A percentile compares a stretch with the other conserved stretches of the same genome.
Evolutionary conservation across 2,329 filamentous ascomycete species (phyloP).

Genomic region (Neofusicoccum kwambonambiense): DNA sequence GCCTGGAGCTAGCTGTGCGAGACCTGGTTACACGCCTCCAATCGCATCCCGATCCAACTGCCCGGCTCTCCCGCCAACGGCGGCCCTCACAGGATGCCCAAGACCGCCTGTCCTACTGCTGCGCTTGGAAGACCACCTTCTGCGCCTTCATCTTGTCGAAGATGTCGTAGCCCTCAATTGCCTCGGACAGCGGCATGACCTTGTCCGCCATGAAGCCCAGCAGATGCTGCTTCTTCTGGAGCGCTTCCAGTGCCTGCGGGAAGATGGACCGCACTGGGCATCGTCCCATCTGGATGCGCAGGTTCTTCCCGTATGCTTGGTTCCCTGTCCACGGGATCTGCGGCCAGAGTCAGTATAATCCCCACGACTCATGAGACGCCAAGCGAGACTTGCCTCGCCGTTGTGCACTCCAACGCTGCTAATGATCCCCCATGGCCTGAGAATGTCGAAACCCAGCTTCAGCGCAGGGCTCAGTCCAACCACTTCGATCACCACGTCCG

Average conservation of each 20-base stretch:
- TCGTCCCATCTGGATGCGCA: conserved; percentile 50
- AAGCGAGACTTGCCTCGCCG: conserved; percentile 29
- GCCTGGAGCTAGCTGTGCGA: conserved; percentile 2
- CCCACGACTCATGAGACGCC: neutral
- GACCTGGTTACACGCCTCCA: conserved; percentile 15
- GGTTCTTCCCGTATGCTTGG: conserved; percentile 51
- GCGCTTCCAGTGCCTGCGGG: conserved; percentile 44
- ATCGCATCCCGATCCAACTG: conserved; percentile 9
- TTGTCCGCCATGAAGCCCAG: conserved; percentile 55
- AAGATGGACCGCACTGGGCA: conserved; percentile 53
- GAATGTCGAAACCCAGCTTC: conserved; percentile 48
- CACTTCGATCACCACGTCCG: conserved; percentile 72
- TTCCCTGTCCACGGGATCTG: conserved; percentile 49
- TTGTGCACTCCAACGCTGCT: conserved; percentile 51
- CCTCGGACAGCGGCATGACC: conserved; percentile 51
- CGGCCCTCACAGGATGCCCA: conserved; percentile 1
- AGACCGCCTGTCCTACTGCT: conserved; percentile 28
- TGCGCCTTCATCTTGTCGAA: conserved; percentile 56
- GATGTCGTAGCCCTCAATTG: conserved; percentile 52
- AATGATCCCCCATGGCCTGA: conserved; percentile 51
- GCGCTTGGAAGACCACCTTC: conserved; percentile 52
- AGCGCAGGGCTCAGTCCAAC: conserved; percentile 50
- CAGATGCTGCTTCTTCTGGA: conserved; percentile 50
- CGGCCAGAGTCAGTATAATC: neutral
- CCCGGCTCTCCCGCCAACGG: conserved; percentile 5